These are phyloP conservation scores for Hygrophila difformis DNA, from an alignment of 257 asterid genomes.

Conservation along the genomic window DNA sequence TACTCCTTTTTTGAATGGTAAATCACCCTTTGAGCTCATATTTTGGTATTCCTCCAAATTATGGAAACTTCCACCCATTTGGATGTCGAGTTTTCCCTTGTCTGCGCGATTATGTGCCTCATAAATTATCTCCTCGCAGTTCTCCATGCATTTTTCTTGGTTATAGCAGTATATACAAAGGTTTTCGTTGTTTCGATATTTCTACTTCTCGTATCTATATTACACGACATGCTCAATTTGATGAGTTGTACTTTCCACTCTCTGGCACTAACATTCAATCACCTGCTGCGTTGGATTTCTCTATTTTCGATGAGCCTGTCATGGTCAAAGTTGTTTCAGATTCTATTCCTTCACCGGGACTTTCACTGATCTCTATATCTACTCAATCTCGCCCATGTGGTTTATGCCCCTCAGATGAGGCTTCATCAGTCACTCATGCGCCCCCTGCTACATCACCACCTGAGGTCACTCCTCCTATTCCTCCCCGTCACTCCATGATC, in stretches of 20 bases:
- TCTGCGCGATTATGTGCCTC: background rate
- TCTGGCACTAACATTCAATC: background rate
- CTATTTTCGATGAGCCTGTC: too few species aligned
- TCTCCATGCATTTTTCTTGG: background rate
- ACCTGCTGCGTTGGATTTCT: too few species aligned
- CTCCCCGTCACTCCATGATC: background rate
- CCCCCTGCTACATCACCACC: too few species aligned
- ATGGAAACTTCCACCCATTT: background rate
- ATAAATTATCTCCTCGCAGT: background rate
- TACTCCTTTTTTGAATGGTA: too few species aligned
- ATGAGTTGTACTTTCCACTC: background rate
- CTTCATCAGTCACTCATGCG: too few species aligned
- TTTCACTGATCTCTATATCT: too few species aligned
- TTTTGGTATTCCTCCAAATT: background rate
- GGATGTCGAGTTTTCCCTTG: slow-evolving; percentile 1
- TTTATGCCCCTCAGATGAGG: too few species aligned
- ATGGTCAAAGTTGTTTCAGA: too few species aligned
- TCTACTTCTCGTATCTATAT: background rate
- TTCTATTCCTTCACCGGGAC: too few species aligned
- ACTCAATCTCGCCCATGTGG: too few species aligned
- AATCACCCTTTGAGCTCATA: too few species aligned
- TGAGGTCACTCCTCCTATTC: too few species aligned
- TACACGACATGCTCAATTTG: background rate
- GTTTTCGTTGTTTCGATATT: background rate
- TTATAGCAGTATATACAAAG: background rate